phyloP scores from a whole-genome alignment of 345 rosid species.

The Heritiera littoralis region DNA sequence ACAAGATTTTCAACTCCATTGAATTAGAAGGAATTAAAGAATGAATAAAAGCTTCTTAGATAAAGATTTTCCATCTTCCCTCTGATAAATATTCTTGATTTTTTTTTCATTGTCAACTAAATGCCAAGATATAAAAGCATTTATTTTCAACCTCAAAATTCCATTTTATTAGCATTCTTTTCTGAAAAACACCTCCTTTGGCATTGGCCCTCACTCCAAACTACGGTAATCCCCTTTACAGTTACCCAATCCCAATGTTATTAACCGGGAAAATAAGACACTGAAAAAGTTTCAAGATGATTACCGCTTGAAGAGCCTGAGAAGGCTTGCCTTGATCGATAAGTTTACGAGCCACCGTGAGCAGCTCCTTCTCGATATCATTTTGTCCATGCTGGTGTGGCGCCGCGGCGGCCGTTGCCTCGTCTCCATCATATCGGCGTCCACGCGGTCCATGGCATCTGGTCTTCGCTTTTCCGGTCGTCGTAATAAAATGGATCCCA shows the following conservation, averaged over 20 bases:
- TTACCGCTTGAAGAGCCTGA: constrained; percentile 91
- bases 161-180: no score
- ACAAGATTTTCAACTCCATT: neutral
- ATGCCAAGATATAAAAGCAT: neutral
- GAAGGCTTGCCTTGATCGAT: constrained; percentile 78
- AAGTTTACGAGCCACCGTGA: constrained; percentile 69
- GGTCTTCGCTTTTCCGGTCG: constrained; percentile 9
- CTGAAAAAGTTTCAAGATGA: neutral
- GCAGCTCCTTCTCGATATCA: constrained; percentile 43
- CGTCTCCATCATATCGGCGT: constrained; percentile 55
- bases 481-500: neutral
- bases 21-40: neutral
- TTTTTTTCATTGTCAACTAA: neutral
- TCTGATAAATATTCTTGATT: neutral
- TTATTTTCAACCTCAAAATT: neutral
- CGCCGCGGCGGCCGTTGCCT: constrained; percentile 20
- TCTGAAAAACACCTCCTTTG: neutral
- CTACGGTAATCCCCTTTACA: neutral
- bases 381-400: constrained; percentile 24
- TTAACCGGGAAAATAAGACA: neutral
- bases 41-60: neutral
- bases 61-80: neutral
- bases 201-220: neutral
- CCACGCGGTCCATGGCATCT: constrained; percentile 44
- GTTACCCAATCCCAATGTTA: neutral